Percentiles rank a stretch among this genome's conserved stretches.
These are phyloP conservation scores for Terana coerulea DNA, from an alignment of 768 basidiomycete species.

Conservation along the genomic window DNA sequence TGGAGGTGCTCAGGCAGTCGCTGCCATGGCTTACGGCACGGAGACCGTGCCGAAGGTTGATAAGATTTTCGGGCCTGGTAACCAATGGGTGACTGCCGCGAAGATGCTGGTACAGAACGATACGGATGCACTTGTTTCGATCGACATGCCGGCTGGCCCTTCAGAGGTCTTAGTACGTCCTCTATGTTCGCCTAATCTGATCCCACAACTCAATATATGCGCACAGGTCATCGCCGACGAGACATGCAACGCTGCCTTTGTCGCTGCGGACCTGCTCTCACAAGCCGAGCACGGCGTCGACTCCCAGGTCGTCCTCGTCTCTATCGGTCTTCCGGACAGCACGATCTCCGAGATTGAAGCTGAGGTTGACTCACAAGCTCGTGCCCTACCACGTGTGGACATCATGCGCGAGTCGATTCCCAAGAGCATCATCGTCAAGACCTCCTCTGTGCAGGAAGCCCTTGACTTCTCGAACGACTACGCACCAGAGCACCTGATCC, in stretches of 20 bases:
- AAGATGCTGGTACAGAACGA: constrained; percentile 99
- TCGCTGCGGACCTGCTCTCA: constrained; percentile 94
- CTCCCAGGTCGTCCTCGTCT: constrained; percentile 94
- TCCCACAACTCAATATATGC: constrained; percentile 19
- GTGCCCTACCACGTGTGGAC: constrained; percentile 79
- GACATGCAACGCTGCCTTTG: constrained; percentile 81
- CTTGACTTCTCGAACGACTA: constrained; percentile 94
- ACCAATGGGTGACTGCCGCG: constrained; percentile 99
- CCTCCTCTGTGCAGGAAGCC: constrained; percentile 65
- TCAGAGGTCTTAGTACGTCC: constrained; percentile 89
- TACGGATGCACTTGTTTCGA: constrained; percentile 91
- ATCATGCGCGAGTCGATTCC: constrained; percentile 87
- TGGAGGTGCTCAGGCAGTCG: constrained; percentile 94
- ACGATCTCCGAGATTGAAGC: constrained; percentile 72
- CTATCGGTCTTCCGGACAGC: constrained; percentile 60
- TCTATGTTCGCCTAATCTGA: background rate
- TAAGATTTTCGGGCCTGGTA: constrained; percentile 99
- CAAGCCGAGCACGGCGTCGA: constrained; percentile 99
- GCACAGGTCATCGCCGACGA: constrained; percentile 88
- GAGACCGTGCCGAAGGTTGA: constrained; percentile 95
- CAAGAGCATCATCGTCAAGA: constrained; percentile 87
- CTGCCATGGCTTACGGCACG: constrained; percentile 96
- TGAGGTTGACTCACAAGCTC: constrained; percentile 86
- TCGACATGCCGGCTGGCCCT: constrained; percentile 99
- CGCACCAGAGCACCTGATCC: constrained; percentile 95